Base-by-base conservation (phyloP, 257 asterid genomes). In the Pogostemon cablin region DNA sequence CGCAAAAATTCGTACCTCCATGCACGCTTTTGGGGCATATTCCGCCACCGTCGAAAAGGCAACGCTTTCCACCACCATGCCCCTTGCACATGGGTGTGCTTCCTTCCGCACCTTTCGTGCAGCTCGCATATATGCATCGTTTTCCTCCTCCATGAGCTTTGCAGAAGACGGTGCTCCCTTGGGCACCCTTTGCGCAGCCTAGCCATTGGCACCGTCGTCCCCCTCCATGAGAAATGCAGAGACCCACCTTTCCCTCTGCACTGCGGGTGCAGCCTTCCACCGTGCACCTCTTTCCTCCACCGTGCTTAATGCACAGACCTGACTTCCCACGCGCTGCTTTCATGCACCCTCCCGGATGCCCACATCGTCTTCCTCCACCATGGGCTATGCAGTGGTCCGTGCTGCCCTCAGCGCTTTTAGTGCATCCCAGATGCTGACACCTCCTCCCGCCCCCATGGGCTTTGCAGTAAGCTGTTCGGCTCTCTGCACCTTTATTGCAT, bases 81-180 rank as follows among this genome's bases (percentile, higher is more conserved):
- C 96, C 98, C 69, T 93, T 93, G 86, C 98, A 93, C 38, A 93
- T 89, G 20, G 97, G 97, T 0, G 98, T 93, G 55, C 96, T 90
- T 40, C 98, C 98, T 62, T 93, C 98, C 0, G 98, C 97, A 0
- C 98, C 98, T 53, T 90, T 93, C 0, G 86, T 82, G 84, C 98
- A 93, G 7, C 97, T 95, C 0, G 93, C 78, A 68, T 90, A 93
- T 43, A 87, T 57, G 80, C 98, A 93, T 5, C 98, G 81, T 37
- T 84, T 90, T 41, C 98, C 98, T 17, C 98, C 98, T 5, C 98
- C 98, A 11, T 93, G 98, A 4, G 97, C 97, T 78, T 93, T 93
- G 78, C 98, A 93, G 76, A 83, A 86, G 70, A 78, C 20, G 4
- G 98, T 93, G 68, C 98, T 88, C 50, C 98, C 98, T 60, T 93